Conservation (phyloP, 495 filamentous ascomycete species). For the Bathelium albidoporum region DNA sequence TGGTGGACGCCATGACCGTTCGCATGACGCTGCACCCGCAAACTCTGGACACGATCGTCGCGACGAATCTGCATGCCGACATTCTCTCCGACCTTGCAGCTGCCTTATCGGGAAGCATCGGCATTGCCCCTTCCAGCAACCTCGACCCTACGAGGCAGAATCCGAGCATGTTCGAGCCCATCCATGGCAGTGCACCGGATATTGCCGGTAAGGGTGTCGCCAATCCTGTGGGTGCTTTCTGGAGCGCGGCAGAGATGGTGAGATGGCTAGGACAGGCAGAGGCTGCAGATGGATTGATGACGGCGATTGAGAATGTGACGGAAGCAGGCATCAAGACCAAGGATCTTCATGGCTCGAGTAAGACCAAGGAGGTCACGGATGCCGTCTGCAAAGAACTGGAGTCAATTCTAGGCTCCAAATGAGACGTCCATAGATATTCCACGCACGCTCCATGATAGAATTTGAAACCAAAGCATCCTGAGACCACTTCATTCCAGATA, state of each 20-base stretch:
- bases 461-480: not conserved
- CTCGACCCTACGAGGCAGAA: constrained; percentile 51
- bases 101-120: constrained; percentile 30
- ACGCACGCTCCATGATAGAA: not conserved
- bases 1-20: constrained; percentile 36
- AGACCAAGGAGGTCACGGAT: constrained; percentile 50
- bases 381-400: constrained; percentile 50
- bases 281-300: constrained; percentile 46
- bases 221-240: constrained; percentile 62
- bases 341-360: constrained; percentile 48
- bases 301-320: constrained; percentile 50
- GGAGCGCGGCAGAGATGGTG: constrained; percentile 60
- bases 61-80: constrained; percentile 35
- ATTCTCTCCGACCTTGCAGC: constrained; percentile 41
- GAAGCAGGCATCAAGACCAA: constrained; percentile 48
- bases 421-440: not conserved
- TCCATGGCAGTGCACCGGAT: constrained; percentile 59
- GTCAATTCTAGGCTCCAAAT: not conserved
- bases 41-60: constrained; percentile 33
- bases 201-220: constrained; percentile 63
- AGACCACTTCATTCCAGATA: not conserved
- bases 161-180: constrained; percentile 59
- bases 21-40: constrained; percentile 32
- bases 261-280: constrained; percentile 50
- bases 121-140: constrained; percentile 47